Evolutionary conservation across 1,139 yeast species (phyloP), one percentile per base, ranked within the genome.

Genomic region (Nakaseomyces uthaithaninus): DNA sequence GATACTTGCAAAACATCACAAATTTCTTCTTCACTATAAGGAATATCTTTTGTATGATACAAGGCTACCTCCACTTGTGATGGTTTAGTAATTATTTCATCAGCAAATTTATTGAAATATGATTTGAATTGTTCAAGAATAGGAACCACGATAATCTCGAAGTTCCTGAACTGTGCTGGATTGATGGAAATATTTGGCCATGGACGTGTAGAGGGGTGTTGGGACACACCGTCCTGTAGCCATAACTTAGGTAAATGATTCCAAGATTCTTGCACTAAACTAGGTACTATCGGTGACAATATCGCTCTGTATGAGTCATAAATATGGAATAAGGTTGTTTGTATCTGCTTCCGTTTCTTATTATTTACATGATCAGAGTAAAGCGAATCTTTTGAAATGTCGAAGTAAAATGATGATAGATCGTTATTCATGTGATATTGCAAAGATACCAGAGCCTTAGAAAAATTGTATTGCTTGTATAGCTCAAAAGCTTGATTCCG

Each of bases 181-280:
- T 57, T n/a, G 3, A 19, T 20, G 4, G 3, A 2, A 8, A 43
- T 40, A 8, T 22, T 3, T 15, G 51, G 49, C 45, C 52, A 45
- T 17, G 42, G 38, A 34, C 48, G 47, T 10, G 40, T 36, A 5
- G 47, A 34, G 6, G 53, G 91, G 1, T 85, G 71, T 3, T 36
- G 17, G 3, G 26, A 24, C 26, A 33, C 5, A 12, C 27, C 25
- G 6, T 22, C 28, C 7, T 40, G 27, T 12, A 36, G 17, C 52
- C 55, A 47, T n/a, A 42, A 38, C n/a, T 33, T 38, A 2, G 61
- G 61, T 5, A 55, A 27, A 44, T 69, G 69, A 25, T 74, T 71
- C 95, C 96, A 87, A 0, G 77, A 89, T 56, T 93, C 97, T 59
- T 91, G 97, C 0, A 89, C 73, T 44, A 87, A 65, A 5, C 84